Percentiles rank a stretch among this genome's conserved stretches.
Evolutionary conservation across 441 rosid species (phyloP).

Genomic region (Bocquillonia castaneifolia): DNA sequence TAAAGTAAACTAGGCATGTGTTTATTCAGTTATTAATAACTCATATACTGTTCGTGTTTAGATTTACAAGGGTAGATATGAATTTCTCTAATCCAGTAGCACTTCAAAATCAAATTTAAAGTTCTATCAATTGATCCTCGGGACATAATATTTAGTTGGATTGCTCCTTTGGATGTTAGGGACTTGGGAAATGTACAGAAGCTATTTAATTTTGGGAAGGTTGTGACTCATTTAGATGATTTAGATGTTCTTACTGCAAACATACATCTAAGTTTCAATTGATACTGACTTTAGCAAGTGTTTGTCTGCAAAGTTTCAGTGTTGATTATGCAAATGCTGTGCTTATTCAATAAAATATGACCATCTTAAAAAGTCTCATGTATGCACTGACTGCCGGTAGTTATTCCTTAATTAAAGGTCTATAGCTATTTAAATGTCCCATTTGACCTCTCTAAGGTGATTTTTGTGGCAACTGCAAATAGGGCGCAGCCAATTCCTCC

Average conservation of each 20-base stretch:
- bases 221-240: background rate
- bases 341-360: constrained; percentile 13
- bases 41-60: background rate
- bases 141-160: background rate
- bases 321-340: background rate
- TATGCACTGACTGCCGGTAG: background rate
- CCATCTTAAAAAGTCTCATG: constrained; percentile 11
- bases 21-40: background rate
- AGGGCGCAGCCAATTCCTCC: constrained; percentile 93
- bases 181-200: background rate
- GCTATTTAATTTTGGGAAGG: background rate
- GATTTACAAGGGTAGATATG: background rate
- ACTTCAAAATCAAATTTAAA: no score
- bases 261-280: background rate
- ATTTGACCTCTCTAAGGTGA: constrained; percentile 91
- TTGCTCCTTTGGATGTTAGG: background rate
- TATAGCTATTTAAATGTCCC: constrained; percentile 94
- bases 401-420: constrained; percentile 49
- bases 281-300: background rate
- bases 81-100: background rate
- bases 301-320: background rate
- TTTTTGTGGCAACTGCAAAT: constrained; percentile 96
- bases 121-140: no score
- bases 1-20: background rate
- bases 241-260: background rate